Evolutionary conservation across 257 asterid genomes (phyloP).

Genomic region (Gentiana straminea): DNA sequence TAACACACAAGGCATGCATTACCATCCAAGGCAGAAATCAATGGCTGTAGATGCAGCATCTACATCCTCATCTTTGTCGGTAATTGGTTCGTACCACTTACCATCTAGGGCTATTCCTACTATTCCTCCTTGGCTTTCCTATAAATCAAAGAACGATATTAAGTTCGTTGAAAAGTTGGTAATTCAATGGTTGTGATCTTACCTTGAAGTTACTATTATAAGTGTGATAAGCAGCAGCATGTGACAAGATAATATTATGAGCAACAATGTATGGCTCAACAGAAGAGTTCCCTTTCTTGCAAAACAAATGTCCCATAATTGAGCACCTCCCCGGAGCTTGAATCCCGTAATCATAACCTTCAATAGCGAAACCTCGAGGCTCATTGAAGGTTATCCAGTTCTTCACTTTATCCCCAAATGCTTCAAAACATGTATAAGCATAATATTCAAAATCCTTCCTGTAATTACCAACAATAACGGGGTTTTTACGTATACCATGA

Average conservation of each 20-base stretch:
- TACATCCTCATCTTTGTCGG: constrained; percentile 42
- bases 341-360: constrained; percentile 36
- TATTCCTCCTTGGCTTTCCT: constrained; percentile 58
- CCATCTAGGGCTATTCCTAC: constrained; percentile 65
- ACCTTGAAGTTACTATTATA: constrained; percentile 38
- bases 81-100: constrained; percentile 65
- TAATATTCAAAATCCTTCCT: constrained; percentile 44
- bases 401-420: constrained; percentile 50
- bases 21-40: constrained; percentile 82
- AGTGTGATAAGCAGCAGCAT: constrained; percentile 37
- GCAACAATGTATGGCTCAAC: constrained; percentile 35
- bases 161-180: too few relatives aligned
- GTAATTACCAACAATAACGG: neutral
- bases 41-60: constrained; percentile 63
- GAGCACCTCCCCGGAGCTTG: constrained; percentile 69
- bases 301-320: constrained; percentile 47
- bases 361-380: constrained; percentile 48
- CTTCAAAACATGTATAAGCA: constrained; percentile 44
- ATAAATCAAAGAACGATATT: constrained; percentile 2
- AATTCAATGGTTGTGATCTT: neutral
- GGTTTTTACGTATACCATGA: too few relatives aligned
- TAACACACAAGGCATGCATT: constrained; percentile 5
- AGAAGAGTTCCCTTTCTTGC: constrained; percentile 30
- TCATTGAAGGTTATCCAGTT: constrained; percentile 49
- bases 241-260: constrained; percentile 39